phyloP scores from a whole-genome alignment of 352 stramenopile species.

The Globisporangium cederbergense region DNA sequence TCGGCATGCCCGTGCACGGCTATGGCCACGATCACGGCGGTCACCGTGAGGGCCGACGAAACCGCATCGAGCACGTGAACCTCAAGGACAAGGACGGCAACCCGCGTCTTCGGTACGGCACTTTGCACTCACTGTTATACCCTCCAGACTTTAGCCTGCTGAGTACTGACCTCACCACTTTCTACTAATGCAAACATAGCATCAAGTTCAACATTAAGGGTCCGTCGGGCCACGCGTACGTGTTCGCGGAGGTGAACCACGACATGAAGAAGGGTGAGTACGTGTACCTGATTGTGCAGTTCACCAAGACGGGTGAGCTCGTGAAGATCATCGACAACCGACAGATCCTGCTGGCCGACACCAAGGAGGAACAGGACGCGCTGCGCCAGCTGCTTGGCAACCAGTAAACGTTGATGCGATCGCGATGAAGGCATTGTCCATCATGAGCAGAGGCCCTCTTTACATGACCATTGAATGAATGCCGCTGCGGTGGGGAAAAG shows the following conservation, averaged over 20 bases:
- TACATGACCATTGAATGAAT: background rate
- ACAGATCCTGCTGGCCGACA: constrained; percentile 72
- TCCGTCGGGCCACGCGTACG: constrained; percentile 80
- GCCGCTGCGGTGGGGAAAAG: background rate
- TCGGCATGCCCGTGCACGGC: constrained; percentile 89
- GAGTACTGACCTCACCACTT: background rate
- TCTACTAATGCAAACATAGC: constrained; percentile 25
- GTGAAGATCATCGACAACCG: constrained; percentile 93
- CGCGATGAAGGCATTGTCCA: background rate
- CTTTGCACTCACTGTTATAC: background rate
- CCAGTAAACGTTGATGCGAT: constrained; percentile 21
- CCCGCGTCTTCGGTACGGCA: constrained; percentile 51
- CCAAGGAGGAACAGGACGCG: constrained; percentile 76
- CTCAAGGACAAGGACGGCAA: constrained; percentile 88
- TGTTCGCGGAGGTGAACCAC: constrained; percentile 92
- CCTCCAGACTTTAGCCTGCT: background rate
- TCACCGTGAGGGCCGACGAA: constrained; percentile 91
- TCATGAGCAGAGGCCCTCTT: background rate
- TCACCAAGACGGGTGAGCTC: constrained; percentile 88
- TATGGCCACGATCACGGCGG: constrained; percentile 93
- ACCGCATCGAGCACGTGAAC: constrained; percentile 95
- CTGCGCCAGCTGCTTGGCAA: constrained; percentile 70
- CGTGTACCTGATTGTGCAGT: constrained; percentile 94
- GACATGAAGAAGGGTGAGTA: constrained; percentile 94
- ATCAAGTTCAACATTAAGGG: constrained; percentile 96